Evolutionary conservation across 305 asterid genomes (phyloP).

Genomic region (Fraxinus baroniana): DNA sequence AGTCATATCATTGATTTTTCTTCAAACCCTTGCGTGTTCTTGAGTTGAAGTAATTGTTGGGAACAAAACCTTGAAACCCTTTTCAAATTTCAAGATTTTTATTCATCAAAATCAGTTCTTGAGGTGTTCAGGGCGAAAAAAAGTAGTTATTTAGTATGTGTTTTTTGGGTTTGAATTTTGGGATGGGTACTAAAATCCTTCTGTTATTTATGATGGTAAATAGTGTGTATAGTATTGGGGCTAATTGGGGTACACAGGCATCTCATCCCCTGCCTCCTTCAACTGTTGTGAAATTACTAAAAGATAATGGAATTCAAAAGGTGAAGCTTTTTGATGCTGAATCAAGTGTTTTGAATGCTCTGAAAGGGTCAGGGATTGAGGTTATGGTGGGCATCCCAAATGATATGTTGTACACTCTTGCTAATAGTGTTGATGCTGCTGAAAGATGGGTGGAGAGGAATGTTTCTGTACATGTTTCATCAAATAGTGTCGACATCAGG

Average conservation of each 20-base stretch:
- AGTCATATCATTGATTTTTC: not conserved
- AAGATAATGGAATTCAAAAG: constrained; percentile 74
- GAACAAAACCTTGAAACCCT: not conserved
- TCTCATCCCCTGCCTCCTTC: constrained; percentile 72
- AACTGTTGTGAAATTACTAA: constrained; percentile 61
- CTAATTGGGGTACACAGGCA: constrained; percentile 89
- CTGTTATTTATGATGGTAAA: constrained; percentile 27
- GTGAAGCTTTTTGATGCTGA: constrained; percentile 91
- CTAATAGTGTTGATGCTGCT: constrained; percentile 66
- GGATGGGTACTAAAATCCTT: constrained; percentile 10
- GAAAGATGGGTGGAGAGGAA: constrained; percentile 82
- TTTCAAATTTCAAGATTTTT: not conserved
- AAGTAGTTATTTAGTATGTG: constrained; percentile 21
- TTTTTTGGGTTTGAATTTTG: constrained; percentile 20
- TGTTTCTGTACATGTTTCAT: constrained; percentile 68
- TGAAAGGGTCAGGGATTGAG: constrained; percentile 79
- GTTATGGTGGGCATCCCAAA: constrained; percentile 96
- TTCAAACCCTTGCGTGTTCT: not conserved
- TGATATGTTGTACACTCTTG: constrained; percentile 66
- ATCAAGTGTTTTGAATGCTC: constrained; percentile 46
- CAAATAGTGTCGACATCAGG: constrained; percentile 81
- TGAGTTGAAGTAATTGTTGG: not conserved
- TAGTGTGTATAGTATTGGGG: constrained; percentile 61
- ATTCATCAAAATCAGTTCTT: not conserved
- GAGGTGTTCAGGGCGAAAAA: not conserved